Evolutionary conservation across 169 alveolate genomes (phyloP).

Genomic region (Eimeria sp.): DNA sequence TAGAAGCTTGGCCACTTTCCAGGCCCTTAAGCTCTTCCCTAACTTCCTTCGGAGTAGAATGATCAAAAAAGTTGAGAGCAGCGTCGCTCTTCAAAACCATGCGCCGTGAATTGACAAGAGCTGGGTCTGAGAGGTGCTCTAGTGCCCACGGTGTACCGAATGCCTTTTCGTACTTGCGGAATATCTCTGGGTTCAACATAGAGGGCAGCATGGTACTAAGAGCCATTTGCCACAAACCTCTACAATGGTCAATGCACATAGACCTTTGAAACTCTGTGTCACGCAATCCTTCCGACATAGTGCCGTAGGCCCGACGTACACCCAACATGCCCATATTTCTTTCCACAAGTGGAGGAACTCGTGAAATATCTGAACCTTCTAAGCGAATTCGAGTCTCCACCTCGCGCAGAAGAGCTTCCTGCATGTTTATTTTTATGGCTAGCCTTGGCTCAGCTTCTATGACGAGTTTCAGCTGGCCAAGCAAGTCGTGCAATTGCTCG

Average conservation of each 20-base stretch:
- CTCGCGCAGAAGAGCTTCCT: constrained; percentile 73
- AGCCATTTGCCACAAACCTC: constrained; percentile 67
- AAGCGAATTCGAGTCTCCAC: constrained; percentile 41
- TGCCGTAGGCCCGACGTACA: constrained; percentile 79
- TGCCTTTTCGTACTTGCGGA: constrained; percentile 58
- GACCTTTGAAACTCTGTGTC: constrained; percentile 71
- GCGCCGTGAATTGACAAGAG: constrained; percentile 70
- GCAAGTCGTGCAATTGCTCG: constrained; percentile 13
- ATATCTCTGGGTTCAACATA: constrained; percentile 42
- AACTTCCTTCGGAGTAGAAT: constrained; percentile 77
- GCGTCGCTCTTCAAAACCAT: constrained; percentile 77
- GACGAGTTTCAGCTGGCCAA: constrained; percentile 51
- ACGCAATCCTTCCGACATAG: constrained; percentile 13
- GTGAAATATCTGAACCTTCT: constrained; percentile 17
- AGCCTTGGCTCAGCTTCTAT: constrained; percentile 35
- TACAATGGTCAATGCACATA: constrained; percentile 79
- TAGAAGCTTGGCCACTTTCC: constrained; percentile 72
- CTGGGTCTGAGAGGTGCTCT: constrained; percentile 62
- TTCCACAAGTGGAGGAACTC: constrained; percentile 62
- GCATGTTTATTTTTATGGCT: constrained; percentile 7
- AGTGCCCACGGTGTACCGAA: constrained; percentile 73
- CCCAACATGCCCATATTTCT: constrained; percentile 78
- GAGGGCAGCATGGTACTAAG: constrained; percentile 70
- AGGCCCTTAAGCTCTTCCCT: constrained; percentile 69
- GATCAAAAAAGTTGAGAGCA: constrained; percentile 73